Evolutionary conservation across 2,329 filamentous ascomycete species (phyloP), one percentile per base, ranked within the genome.

Genomic region (Sclerotinia trifoliorum): DNA sequence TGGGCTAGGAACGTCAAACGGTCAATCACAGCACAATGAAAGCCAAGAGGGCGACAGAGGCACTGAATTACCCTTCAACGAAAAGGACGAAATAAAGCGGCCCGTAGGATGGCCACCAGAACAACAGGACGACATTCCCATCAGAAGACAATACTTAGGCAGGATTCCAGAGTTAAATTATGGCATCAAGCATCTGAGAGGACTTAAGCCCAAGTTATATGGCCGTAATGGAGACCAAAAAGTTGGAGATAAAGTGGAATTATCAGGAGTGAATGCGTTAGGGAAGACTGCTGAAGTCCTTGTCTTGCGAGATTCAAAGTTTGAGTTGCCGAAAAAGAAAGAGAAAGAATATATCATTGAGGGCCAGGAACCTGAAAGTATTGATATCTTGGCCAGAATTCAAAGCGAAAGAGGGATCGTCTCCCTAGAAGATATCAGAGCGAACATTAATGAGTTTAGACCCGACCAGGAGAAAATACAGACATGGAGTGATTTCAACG

Each of bases 321-420:
- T 74, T 15, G 68, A 49, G 24, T 56, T 68, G 13, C 73, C 72
- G 44, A 63, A 68, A 19, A 29, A 68, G 21, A 29, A 52, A 13
- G 11, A 46, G 10, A 48, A 52, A n/a, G 44, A 19, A 0, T 32
- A 55, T 55, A 49, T 63, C 52, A 32, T 61, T 46, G 15, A 68
- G n/a, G 35, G 13, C 15, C 48, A 68, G 46, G 29, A 71, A 32
- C 54, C 71, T 17, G 69, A 74, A 29, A 65, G 68, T 61, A 73
- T 78, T 52, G 75, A 78, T 70, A 78, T 78, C 56, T 46, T 77
- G 51, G 71, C 68, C 6, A 67, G 69, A 61, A n/a, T 78, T 26
- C 69, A 72, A 29, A 69, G 72, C 11, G 77, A 78, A 68, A 72
- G 70, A 55, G 76, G 77, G 0, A 66, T 78, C 42, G 60, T 73